Evolutionary conservation across 1,139 yeast genomes (phyloP), one percentile per base, ranked within the genome.

Genomic region (Scheffersomyces insectosa): DNA sequence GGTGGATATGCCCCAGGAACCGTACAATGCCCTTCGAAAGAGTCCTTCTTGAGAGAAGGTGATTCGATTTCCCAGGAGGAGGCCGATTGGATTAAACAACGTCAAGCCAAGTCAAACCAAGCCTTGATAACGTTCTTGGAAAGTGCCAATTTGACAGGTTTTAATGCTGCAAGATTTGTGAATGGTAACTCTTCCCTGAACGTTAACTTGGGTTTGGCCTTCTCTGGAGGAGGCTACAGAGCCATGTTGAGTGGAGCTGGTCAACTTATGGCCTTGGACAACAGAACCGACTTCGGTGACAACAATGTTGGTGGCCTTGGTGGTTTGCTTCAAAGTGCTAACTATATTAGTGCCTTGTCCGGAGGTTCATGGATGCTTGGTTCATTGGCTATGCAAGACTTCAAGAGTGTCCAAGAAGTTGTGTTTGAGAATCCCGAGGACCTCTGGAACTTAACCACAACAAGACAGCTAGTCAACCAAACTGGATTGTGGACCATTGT

Each of bases 231-330:
- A 56, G 95, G 97, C 3, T 89, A 88, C 65, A 77, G 97, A 46
- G 96, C 97, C 40, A 88, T 89, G 96, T 67, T 89, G 35, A 67
- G 75, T 43, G 96, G 96, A n/a, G 97, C 96, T 2, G 97, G 97
- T 34, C 83, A 84, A 62, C 65, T 89, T 34, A 72, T 91, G 12
- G 97, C 93, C 1, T 65, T 88, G 46, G 97, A 90, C 60, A 77
- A 80, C 54, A 75, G 97, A 56, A 85, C 95, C 5, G 65, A 62
- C 2, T 49, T 45, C 33, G 80, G 77, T 37, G 77, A 78, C 3
- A 63, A 72, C 39, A 31, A 31, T 20, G 23, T 20, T 8, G 95
- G 95, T 4, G 55, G 57, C 1, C 58, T 72, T 40, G 72, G 72
- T 1, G 77, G 77, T 1, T 49, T 72, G 25, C 56, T 72, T 33